phyloP scores from a whole-genome alignment of 2,329 filamentous ascomycete species.

The Talaromyces piceae region DNA sequence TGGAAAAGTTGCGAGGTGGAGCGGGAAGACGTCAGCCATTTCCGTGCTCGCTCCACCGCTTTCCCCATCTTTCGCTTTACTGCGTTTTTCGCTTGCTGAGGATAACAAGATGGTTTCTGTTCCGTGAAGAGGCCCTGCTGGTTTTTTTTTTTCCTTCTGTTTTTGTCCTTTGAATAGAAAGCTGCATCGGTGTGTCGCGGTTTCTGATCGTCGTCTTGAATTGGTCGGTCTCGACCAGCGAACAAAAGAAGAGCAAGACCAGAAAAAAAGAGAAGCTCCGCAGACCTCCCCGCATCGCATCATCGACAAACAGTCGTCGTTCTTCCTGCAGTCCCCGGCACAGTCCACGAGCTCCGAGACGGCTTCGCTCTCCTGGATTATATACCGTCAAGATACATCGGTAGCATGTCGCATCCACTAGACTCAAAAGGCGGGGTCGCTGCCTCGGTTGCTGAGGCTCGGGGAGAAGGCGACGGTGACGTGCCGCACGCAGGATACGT shows the following conservation, averaged over 20 bases:
- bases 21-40: background rate
- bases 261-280: background rate
- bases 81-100: no score
- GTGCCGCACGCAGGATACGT: constrained; percentile 42
- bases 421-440: constrained; percentile 1
- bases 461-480: constrained; percentile 3
- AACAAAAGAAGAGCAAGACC: no score
- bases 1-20: background rate
- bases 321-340: background rate
- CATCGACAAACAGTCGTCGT: background rate
- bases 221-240: no score
- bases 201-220: no score
- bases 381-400: background rate
- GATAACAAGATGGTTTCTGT: no score
- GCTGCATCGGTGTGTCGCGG: no score
- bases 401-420: constrained; percentile 4
- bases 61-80: background rate
- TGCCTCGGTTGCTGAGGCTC: background rate
- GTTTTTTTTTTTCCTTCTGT: no score
- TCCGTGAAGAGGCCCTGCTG: no score
- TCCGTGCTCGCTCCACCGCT: background rate
- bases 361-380: background rate
- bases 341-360: background rate
- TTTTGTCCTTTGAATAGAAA: no score
- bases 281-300: background rate